Conservation (phyloP, 345 rosid species). For the Euclidium syriacum region DNA sequence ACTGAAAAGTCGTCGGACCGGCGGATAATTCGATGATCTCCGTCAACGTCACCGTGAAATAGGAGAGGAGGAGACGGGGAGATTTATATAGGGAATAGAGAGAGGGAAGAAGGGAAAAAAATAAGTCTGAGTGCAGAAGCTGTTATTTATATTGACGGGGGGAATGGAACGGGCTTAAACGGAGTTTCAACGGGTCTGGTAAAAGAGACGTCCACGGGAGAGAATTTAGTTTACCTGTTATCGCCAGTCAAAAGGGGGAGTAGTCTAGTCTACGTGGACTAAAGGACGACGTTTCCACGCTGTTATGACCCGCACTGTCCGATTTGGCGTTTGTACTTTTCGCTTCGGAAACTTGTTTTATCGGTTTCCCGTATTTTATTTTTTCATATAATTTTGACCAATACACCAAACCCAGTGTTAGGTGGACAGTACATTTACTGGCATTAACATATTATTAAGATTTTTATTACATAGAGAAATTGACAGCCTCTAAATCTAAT, state of each 20-base stretch:
- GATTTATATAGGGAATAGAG: conserved; percentile 14
- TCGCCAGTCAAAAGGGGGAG: conserved; percentile 18
- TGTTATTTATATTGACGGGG: conserved; percentile 44
- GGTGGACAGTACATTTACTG: conserved; percentile 30
- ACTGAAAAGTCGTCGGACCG: background rate
- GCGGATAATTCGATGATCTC: conserved; percentile 15
- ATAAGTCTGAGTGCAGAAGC: background rate
- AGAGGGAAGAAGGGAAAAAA: conserved; percentile 20
- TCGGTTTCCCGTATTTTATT: conserved; percentile 15
- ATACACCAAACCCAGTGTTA: conserved; percentile 25
- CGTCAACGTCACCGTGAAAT: conserved; percentile 36
- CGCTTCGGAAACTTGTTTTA: conserved; percentile 9
- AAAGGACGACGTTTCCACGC: conserved; percentile 17
- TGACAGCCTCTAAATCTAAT: no score
- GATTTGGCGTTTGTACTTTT: conserved; percentile 20
- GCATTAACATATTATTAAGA: conserved; percentile 1
- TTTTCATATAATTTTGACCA: background rate
- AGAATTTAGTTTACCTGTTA: conserved; percentile 21
- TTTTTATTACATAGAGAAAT: background rate
- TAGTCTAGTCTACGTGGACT: conserved; percentile 15
- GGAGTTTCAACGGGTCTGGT: conserved; percentile 19
- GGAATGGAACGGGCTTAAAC: background rate
- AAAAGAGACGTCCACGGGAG: background rate
- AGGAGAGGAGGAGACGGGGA: conserved; percentile 9
- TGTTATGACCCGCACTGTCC: background rate